A percentile compares a stretch with the other conserved stretches of the same genome.
These are phyloP conservation scores for Tetrahymena malaccensis DNA, from an alignment of 73 alveolate genomes.

Conservation along the genomic window DNA sequence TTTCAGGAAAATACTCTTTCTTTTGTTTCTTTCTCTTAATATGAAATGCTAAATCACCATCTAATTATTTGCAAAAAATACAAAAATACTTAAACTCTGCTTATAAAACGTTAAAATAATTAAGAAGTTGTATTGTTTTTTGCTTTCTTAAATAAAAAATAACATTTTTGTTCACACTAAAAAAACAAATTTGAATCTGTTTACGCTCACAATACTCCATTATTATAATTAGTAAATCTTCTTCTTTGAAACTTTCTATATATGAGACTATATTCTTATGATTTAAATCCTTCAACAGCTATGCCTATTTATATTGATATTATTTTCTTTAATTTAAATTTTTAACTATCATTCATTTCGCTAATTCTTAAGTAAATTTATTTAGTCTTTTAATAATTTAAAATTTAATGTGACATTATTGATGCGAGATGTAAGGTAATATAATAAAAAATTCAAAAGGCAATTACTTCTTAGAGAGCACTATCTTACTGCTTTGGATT, in stretches of 20 bases:
- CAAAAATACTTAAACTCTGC: not conserved
- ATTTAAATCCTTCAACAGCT: constrained; percentile 47
- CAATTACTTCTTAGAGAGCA: constrained; percentile 47
- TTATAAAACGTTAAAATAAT: not conserved
- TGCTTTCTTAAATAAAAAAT: not conserved
- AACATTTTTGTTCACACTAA: not conserved
- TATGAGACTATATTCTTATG: constrained; percentile 90
- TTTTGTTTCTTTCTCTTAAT: constrained; percentile 45
- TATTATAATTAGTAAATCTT: constrained; percentile 53
- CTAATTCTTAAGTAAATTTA: not conserved
- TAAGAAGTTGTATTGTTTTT: too few species aligned
- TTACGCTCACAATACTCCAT: constrained; percentile 73
- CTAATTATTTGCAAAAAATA: not conserved
- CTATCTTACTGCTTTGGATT: constrained; percentile 43
- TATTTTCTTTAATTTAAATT: not conserved
- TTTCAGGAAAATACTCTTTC: constrained; percentile 59
- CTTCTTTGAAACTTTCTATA: constrained; percentile 68
- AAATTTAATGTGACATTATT: not conserved
- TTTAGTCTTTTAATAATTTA: not conserved
- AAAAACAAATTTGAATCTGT: not conserved
- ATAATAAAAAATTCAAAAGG: not conserved
- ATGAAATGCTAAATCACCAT: constrained; percentile 63
- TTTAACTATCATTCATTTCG: not conserved
- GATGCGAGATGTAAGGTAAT: not conserved
- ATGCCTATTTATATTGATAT: constrained; percentile 34